These are phyloP conservation scores for Ramaria sp. DNA, from an alignment of 768 basidiomycete genomes.

Conservation along the genomic window DNA sequence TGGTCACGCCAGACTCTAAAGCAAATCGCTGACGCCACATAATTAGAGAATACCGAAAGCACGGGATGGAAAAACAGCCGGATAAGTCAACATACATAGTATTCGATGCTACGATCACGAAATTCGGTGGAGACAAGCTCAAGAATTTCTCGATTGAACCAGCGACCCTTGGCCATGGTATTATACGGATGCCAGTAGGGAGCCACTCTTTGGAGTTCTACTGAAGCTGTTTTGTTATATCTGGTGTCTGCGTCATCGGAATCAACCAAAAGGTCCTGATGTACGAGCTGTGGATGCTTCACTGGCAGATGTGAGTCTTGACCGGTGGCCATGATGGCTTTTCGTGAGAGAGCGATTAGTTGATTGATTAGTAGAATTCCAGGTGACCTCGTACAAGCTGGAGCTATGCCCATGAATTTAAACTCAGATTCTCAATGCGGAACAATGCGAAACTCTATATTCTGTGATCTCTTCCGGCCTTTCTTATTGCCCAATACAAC, in stretches of 20 bases:
- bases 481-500: too few species aligned
- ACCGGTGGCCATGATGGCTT: too few species aligned
- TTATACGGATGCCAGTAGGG: constrained; percentile 93
- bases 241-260: not conserved
- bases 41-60: not conserved
- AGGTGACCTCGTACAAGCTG: too few species aligned
- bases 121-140: constrained; percentile 94
- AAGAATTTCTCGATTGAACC: constrained; percentile 78
- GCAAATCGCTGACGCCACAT: constrained; percentile 41
- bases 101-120: constrained; percentile 87
- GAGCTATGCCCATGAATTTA: too few species aligned
- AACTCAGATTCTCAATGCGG: too few species aligned
- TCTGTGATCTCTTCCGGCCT: too few species aligned
- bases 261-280: not conserved
- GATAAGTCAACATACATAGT: constrained; percentile 62
- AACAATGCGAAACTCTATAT: too few species aligned
- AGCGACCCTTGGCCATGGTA: constrained; percentile 86
- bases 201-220: constrained; percentile 64
- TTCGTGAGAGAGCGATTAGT: too few species aligned
- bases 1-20: constrained; percentile 90
- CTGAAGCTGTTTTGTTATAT: constrained; percentile 9
- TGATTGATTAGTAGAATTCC: too few species aligned
- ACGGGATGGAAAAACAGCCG: not conserved
- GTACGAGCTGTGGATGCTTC: not conserved
- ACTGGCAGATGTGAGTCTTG: not conserved